Base-by-base conservation (phyloP, 805 yeast genomes). In the Ogataea pignaliae region DNA sequence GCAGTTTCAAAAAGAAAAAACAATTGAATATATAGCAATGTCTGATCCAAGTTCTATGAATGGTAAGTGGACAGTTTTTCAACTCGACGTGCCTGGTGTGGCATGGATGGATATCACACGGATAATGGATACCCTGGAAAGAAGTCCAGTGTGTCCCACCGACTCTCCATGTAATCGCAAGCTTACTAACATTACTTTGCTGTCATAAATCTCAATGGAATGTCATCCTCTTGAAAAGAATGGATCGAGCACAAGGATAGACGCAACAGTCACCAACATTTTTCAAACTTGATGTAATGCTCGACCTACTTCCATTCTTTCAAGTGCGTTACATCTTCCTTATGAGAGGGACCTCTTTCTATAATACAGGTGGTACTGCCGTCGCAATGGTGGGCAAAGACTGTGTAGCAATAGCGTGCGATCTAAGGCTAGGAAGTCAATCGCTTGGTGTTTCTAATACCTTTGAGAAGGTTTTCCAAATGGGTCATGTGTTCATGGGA, bases 361-460 rank as follows among this genome's bases (percentile, higher is more conserved):
- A n/a, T 21, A 21, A 21, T 5, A 34, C 46, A 67, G 88, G 97
- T 70, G 99, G 99, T 69, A 78, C 96, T 51, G 96, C 96, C 41
- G 95, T 95, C 30, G 99, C 99, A 52, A 93, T 93, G 99, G 84
- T 84, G 21, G 99, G 99, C 58, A 90, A 95, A 63, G 97, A 89
- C 56, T 93, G 99, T 73, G 90, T 93, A 44, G 99, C 98, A 29
- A 89, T 93, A 59, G 99, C 97, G 3, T 84, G 93, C 57, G 99
- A 93, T 69, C 73, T 93, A 61, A 83, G 98, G 59, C 73, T 93
- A 50, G 99, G 99, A 17, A 81, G 82, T 64, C 99, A 93, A 66
- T 87, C 96, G 7, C 72, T 93, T 18, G 97, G 98, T 44, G 80
- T 93, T 38, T 73, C 97, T 39, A 89, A 89, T 65, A 84, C 89